Evolutionary conservation across 2,329 filamentous ascomycete species (phyloP).

Genomic region (Claviceps humidiphila): DNA sequence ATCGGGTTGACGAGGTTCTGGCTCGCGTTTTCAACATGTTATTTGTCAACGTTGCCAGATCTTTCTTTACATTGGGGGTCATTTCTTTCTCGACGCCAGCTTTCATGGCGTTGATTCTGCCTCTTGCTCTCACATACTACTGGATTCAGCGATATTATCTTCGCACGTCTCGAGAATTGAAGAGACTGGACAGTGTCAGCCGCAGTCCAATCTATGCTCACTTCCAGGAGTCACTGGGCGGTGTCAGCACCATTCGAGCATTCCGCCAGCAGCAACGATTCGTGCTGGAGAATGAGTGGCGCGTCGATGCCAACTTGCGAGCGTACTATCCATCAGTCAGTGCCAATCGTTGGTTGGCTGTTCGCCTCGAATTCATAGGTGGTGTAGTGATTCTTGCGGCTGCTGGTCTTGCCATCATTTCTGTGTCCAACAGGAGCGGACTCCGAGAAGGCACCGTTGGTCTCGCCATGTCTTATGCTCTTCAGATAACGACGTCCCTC

Average conservation of each 20-base stretch:
- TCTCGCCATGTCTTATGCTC: conserved; percentile 89
- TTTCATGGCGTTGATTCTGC: conserved; percentile 70
- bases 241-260: conserved; percentile 87
- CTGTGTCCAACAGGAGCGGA: conserved; percentile 53
- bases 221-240: conserved; percentile 93
- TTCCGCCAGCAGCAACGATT: conserved; percentile 85
- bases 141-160: conserved; percentile 97
- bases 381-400: conserved; percentile 84
- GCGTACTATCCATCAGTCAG: conserved; percentile 95
- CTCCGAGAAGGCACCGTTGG: conserved; percentile 69
- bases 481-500: conserved; percentile 91
- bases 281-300: conserved; percentile 89
- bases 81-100: conserved; percentile 71
- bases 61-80: conserved; percentile 72
- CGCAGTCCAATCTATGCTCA: conserved; percentile 95
- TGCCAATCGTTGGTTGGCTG: conserved; percentile 85
- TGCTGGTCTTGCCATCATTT: conserved; percentile 68
- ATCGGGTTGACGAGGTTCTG: conserved; percentile 80
- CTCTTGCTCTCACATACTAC: conserved; percentile 68
- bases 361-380: conserved; percentile 90
- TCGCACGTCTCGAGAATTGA: conserved; percentile 87
- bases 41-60: conserved; percentile 62
- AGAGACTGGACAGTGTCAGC: conserved; percentile 88
- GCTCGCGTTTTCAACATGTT: conserved; percentile 97
- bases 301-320: conserved; percentile 84